These are phyloP conservation scores for Coniochaeta sp. DNA, from an alignment of 2,329 filamentous ascomycete genomes.

Conservation along the genomic window DNA sequence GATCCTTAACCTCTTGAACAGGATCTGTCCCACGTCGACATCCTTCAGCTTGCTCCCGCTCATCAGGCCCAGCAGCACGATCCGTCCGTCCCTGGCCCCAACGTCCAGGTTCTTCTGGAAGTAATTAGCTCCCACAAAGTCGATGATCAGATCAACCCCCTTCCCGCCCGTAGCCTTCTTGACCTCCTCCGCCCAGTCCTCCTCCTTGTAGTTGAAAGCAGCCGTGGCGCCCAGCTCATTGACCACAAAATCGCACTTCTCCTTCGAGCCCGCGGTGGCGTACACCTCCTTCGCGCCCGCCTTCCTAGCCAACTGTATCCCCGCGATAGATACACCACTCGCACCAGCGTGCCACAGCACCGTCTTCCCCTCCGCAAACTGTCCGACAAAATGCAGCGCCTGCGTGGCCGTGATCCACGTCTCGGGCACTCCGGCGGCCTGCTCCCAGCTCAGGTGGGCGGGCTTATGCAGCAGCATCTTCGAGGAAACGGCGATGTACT, in stretches of 20 bases:
- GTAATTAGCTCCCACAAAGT: slow-evolving; percentile 75
- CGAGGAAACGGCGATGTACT: slow-evolving; percentile 70
- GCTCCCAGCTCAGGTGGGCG: slow-evolving; percentile 59
- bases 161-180: slow-evolving; percentile 63
- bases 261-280: slow-evolving; percentile 72
- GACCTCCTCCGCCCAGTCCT: slow-evolving; percentile 70
- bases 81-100: slow-evolving; percentile 66
- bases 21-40: slow-evolving; percentile 64
- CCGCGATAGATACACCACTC: slow-evolving; percentile 79
- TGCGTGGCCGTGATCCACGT: slow-evolving; percentile 90
- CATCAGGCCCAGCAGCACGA: slow-evolving; percentile 71
- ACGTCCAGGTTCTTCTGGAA: slow-evolving; percentile 74
- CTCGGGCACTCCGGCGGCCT: slow-evolving; percentile 78
- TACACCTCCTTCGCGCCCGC: slow-evolving; percentile 67
- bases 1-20: slow-evolving; percentile 70
- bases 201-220: slow-evolving; percentile 77
- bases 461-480: slow-evolving; percentile 84
- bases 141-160: slow-evolving; percentile 81
- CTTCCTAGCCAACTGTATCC: slow-evolving; percentile 70
- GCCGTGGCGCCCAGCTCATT: slow-evolving; percentile 67
- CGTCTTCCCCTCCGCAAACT: slow-evolving; percentile 61
- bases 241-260: slow-evolving; percentile 75
- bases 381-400: slow-evolving; percentile 76
- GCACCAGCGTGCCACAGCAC: slow-evolving; percentile 92
- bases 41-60: slow-evolving; percentile 63